A percentile compares a stretch with the other conserved stretches of the same genome.
These are phyloP conservation scores for Spathaspora arborariae DNA, from an alignment of 805 yeast species.

Conservation along the genomic window DNA sequence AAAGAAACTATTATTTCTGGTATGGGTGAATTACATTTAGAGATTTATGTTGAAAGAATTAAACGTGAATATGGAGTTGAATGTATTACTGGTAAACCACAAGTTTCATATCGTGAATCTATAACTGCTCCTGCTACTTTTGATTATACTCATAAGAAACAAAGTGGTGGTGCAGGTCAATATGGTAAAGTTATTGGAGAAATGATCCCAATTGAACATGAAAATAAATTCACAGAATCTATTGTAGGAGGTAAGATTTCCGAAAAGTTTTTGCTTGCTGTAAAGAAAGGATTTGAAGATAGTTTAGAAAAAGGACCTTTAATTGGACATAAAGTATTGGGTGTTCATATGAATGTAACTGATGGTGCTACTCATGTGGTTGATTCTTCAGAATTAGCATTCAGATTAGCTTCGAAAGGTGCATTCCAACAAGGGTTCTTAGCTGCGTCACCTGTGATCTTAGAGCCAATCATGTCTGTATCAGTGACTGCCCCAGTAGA, in stretches of 20 bases:
- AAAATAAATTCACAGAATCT: conserved; percentile 76
- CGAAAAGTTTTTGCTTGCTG: conserved; percentile 89
- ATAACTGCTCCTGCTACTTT: conserved; percentile 68
- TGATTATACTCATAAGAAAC: conserved; percentile 95
- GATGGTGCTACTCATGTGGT: conserved; percentile 98
- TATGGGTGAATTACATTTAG: conserved; percentile 97
- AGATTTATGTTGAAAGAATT: conserved; percentile 97
- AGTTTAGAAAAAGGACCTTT: conserved; percentile 95
- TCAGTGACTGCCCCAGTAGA: conserved; percentile 93
- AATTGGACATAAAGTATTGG: conserved; percentile 90
- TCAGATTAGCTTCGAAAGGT: conserved; percentile 85
- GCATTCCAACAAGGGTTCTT: conserved; percentile 92
- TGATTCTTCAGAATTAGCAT: conserved; percentile 93
- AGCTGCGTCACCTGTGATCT: conserved; percentile 77
- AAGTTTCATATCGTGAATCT: conserved; percentile 96
- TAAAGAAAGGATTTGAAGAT: conserved; percentile 94
- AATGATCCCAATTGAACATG: conserved; percentile 59
- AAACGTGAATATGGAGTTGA: conserved; percentile 95
- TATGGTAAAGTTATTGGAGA: conserved; percentile 93
- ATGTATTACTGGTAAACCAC: conserved; percentile 94
- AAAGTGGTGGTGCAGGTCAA: conserved; percentile 99
- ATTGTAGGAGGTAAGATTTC: conserved; percentile 97
- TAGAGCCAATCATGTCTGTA: conserved; percentile 96
- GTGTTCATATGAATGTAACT: conserved; percentile 87
- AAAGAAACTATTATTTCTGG: conserved; percentile 95